These are phyloP conservation scores for Turritis glabra DNA, from an alignment of 345 rosid genomes.

Conservation along the genomic window DNA sequence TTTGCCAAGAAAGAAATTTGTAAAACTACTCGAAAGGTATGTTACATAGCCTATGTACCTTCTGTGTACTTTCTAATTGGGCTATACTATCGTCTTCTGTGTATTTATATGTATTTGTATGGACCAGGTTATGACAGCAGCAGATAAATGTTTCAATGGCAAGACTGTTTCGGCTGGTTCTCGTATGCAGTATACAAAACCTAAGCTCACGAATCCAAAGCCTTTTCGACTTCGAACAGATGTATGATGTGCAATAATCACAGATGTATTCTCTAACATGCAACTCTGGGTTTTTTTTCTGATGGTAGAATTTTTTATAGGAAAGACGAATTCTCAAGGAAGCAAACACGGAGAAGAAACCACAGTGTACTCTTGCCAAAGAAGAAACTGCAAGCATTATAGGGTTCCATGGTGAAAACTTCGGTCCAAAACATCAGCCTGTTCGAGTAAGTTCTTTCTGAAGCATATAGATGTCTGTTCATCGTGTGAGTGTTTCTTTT, in stretches of 20 bases:
- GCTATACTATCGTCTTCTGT: neutral
- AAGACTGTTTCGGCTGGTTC: slow-evolving; percentile 36
- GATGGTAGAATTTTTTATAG: slow-evolving; percentile 41
- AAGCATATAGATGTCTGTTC: neutral
- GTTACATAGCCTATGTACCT: neutral
- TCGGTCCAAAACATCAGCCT: slow-evolving; percentile 39
- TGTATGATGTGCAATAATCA: slow-evolving; percentile 47
- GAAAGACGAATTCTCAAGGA: slow-evolving; percentile 80
- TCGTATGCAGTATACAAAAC: slow-evolving; percentile 54
- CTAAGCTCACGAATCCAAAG: slow-evolving; percentile 86
- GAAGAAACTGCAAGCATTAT: slow-evolving; percentile 37
- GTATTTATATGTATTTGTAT: slow-evolving; percentile 15
- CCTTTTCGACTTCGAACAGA: slow-evolving; percentile 95
- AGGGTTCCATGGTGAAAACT: slow-evolving; percentile 34
- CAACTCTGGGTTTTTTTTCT: neutral
- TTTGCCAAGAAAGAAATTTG: slow-evolving; percentile 42
- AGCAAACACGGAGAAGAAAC: slow-evolving; percentile 71
- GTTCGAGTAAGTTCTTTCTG: slow-evolving; percentile 47
- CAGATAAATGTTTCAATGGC: slow-evolving; percentile 45
- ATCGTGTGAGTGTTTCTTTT: neutral
- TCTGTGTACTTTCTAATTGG: neutral
- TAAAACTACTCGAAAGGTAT: slow-evolving; percentile 48
- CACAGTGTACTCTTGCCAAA: slow-evolving; percentile 40
- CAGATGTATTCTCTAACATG: neutral
- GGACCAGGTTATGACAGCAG: slow-evolving; percentile 47